Base-by-base conservation (phyloP, 1,139 yeast genomes). In the Debaryomyces singareniensis region DNA sequence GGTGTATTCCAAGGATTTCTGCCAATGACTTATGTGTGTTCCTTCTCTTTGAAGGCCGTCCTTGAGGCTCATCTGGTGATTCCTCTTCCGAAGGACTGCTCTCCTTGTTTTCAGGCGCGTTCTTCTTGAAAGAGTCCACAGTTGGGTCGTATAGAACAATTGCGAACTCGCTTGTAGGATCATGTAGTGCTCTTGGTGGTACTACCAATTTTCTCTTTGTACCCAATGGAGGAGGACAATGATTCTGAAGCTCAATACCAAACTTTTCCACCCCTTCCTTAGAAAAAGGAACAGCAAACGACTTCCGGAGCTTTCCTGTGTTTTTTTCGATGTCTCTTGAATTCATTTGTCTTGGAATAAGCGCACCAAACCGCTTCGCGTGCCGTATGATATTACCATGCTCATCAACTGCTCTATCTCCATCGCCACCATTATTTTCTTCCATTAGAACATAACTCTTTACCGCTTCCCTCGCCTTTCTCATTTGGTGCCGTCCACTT, bases 121-220 rank as follows among this genome's bases (percentile, higher is more conserved):
- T 44, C 27, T 56, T 65, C 0, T 78, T 78, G 23, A 75, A 73
- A 13, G 69, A 66, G 46, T 84, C 95, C 3, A 89, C 79, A 0
- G 97, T 85, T 0, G 99, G 99, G 51, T 91, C 99, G 47, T 86
- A 91, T 28, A 91, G 63, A 2, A 91, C 97, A 32, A 93, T 86
- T 1, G 98, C 97, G 49, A 86, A 80, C 52, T 91, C 97, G 38
- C 82, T 86, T 31, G 80, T 70, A 0, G 99, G 98, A 55, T 91
- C 98, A 50, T 89, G 94, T 12, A 91, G 65, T 0, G 98, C 95
- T 35, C 91, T 62, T 3, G 98, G 96, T 11, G 87, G 85, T 28
- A 84, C 54, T 3, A 75, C 67, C 1, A 79, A 71, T 40, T 77
- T 75, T 24, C 80, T 72, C 37, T 81, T 72, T 31, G 87, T 86